Percentiles rank a stretch among this genome's conserved stretches.
Evolutionary conservation across 768 basidiomycete species (phyloP).

Genomic region (Leccinum variicolor): DNA sequence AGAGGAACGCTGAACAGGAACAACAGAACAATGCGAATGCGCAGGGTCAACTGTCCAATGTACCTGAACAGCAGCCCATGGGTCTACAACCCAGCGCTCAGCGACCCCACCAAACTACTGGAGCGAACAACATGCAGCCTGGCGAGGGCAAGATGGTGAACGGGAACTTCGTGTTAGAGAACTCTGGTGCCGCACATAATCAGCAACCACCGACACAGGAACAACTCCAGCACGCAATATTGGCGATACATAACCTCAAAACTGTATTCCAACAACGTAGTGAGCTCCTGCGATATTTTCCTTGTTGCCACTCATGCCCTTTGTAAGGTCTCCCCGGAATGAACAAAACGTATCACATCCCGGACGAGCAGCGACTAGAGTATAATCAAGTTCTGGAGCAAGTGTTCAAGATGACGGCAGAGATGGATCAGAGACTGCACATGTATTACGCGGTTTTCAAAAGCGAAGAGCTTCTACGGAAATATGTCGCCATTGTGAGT

Average conservation of each 20-base stretch:
- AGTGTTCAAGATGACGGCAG: conserved; percentile 40
- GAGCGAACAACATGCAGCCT: conserved; percentile 9
- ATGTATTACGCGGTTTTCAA: conserved; percentile 45
- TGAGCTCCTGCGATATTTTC: conserved; percentile 15
- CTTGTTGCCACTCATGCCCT: conserved; percentile 10
- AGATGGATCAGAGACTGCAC: conserved; percentile 50
- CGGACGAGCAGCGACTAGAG: conserved; percentile 52
- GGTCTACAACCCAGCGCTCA: conserved; percentile 13
- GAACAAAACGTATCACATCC: conserved; percentile 35
- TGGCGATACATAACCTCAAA: conserved; percentile 32
- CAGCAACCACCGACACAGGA: conserved; percentile 28
- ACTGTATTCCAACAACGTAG: conserved; percentile 32
- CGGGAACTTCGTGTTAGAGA: conserved; percentile 8
- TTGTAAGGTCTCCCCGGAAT: conserved; percentile 36
- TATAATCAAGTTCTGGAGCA: conserved; percentile 51
- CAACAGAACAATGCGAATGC: conserved; percentile 19
- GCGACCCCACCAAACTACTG: conserved; percentile 13
- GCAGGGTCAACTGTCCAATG: conserved; percentile 16
- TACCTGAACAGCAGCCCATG: conserved; percentile 19
- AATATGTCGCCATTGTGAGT: conserved; percentile 54
- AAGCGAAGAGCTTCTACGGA: conserved; percentile 46
- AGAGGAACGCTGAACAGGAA: conserved; percentile 23
- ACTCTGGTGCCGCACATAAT: neutral
- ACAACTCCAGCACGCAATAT: conserved; percentile 30
- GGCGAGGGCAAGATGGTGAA: conserved; percentile 19